phyloP scores from a whole-genome alignment of 2,329 filamentous ascomycete genomes.

The Simplicillium sp. region DNA sequence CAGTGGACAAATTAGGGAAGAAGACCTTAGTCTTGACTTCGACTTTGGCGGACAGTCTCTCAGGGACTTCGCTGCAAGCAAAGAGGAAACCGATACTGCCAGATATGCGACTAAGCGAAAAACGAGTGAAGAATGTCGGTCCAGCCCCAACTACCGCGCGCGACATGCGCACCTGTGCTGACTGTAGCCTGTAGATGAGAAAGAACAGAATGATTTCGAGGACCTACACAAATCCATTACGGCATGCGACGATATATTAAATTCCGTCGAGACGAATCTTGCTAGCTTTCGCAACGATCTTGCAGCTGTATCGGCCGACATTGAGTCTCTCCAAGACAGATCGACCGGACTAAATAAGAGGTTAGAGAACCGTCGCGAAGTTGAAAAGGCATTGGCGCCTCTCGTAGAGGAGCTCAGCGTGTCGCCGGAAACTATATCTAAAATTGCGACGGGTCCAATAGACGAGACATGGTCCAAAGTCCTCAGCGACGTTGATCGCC shows the following conservation, averaged over 20 bases:
- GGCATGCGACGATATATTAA: conserved; percentile 86
- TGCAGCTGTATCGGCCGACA: conserved; percentile 85
- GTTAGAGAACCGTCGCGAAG: conserved; percentile 78
- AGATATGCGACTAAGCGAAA: conserved; percentile 26
- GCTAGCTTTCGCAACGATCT: conserved; percentile 91
- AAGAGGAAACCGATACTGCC: conserved; percentile 13
- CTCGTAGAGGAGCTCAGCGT: conserved; percentile 88
- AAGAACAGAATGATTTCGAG: conserved; percentile 76
- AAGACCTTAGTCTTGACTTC: conserved; percentile 55
- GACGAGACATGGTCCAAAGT: conserved; percentile 84
- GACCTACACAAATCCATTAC: conserved; percentile 82
- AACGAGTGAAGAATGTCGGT: conserved; percentile 63
- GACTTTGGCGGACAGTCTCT: conserved; percentile 75
- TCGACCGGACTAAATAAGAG: conserved; percentile 76
- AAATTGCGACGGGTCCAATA: conserved; percentile 80
- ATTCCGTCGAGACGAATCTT: conserved; percentile 86
- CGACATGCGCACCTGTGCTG: too few relatives aligned
- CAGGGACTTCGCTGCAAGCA: conserved; percentile 52
- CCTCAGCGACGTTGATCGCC: conserved; percentile 74
- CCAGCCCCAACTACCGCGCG: too few relatives aligned
- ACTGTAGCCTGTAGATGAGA: conserved; percentile 47
- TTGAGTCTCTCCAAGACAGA: conserved; percentile 82
- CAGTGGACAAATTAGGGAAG: conserved; percentile 21
- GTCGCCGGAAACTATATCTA: conserved; percentile 71
- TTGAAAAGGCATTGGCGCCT: conserved; percentile 80